These are phyloP conservation scores for Xylariaceae sp. DNA, from an alignment of 2,329 filamentous ascomycete genomes.

Conservation along the genomic window DNA sequence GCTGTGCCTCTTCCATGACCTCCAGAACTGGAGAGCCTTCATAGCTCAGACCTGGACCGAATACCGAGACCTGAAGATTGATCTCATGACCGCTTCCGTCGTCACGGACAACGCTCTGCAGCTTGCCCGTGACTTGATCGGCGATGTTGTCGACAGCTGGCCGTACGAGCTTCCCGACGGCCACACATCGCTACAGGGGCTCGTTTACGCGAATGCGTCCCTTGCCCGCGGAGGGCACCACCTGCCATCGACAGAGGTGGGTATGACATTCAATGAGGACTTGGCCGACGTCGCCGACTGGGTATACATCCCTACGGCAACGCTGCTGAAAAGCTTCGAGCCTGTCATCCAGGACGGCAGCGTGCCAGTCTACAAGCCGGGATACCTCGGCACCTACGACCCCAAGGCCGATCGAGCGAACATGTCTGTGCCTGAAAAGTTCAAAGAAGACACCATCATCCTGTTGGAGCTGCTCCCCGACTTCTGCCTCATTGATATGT, in stretches of 20 bases:
- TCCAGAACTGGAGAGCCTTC: slow-evolving; percentile 20
- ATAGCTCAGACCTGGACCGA: slow-evolving; percentile 23
- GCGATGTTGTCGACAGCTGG: slow-evolving; percentile 3
- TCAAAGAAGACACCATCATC: slow-evolving; percentile 27
- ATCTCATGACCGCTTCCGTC: slow-evolving; percentile 24
- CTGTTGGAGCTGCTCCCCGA: slow-evolving; percentile 22
- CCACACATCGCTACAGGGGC: not conserved
- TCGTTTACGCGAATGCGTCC: slow-evolving; percentile 1
- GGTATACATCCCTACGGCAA: slow-evolving; percentile 14
- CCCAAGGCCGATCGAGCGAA: slow-evolving; percentile 19
- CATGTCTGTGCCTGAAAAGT: slow-evolving; percentile 23
- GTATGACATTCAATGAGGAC: slow-evolving; percentile 20
- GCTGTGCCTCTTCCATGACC: slow-evolving; percentile 24
- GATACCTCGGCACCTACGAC: slow-evolving; percentile 23
- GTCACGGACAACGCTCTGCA: slow-evolving; percentile 24
- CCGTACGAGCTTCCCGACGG: not conserved
- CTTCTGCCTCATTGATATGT: slow-evolving; percentile 17
- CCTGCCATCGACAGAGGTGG: slow-evolving; percentile 13
- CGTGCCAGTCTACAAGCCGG: slow-evolving; percentile 11
- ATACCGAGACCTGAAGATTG: slow-evolving; percentile 21
- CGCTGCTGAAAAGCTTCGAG: slow-evolving; percentile 16
- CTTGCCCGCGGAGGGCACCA: not conserved
- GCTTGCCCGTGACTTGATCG: slow-evolving; percentile 15
- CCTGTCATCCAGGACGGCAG: slow-evolving; percentile 13
- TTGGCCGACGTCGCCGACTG: slow-evolving; percentile 20